phyloP scores from a whole-genome alignment of 768 basidiomycete species.

The Leccinum aurantiacum region DNA sequence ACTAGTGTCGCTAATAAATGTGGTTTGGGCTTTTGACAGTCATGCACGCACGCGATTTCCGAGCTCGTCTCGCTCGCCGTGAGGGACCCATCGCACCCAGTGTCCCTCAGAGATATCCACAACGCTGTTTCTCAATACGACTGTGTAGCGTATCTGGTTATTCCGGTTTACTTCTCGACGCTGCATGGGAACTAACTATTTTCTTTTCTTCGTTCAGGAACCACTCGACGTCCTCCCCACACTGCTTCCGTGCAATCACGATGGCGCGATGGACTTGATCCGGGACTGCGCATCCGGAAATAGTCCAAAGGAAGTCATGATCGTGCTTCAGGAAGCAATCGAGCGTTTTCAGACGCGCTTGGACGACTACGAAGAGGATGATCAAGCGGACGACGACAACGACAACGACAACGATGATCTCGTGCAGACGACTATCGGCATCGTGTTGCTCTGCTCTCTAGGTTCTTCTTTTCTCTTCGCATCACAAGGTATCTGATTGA shows the following conservation, averaged over 20 bases:
- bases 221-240: slow-evolving; percentile 38
- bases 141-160: slow-evolving; percentile 21
- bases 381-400: slow-evolving; percentile 4
- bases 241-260: slow-evolving; percentile 33
- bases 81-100: neutral
- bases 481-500: neutral
- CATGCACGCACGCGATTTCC: slow-evolving; percentile 15
- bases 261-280: slow-evolving; percentile 35
- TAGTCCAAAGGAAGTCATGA: slow-evolving; percentile 43
- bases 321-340: slow-evolving; percentile 40
- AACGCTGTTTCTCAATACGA: slow-evolving; percentile 17
- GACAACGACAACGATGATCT: slow-evolving; percentile 8
- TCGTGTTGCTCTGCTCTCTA: slow-evolving; percentile 21
- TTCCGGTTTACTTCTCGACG: neutral
- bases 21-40: slow-evolving; percentile 13
- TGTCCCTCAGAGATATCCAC: slow-evolving; percentile 21
- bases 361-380: slow-evolving; percentile 12
- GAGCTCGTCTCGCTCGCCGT: slow-evolving; percentile 22
- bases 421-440: slow-evolving; percentile 17
- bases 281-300: slow-evolving; percentile 28
- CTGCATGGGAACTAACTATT: neutral
- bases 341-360: slow-evolving; percentile 30
- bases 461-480: slow-evolving; percentile 14
- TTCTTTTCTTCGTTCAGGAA: slow-evolving; percentile 32
- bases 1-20: neutral